Percentiles rank a stretch among this genome's conserved stretches.
phyloP scores from a whole-genome alignment of 345 rosid species.

The Toxicodendron radicans region DNA sequence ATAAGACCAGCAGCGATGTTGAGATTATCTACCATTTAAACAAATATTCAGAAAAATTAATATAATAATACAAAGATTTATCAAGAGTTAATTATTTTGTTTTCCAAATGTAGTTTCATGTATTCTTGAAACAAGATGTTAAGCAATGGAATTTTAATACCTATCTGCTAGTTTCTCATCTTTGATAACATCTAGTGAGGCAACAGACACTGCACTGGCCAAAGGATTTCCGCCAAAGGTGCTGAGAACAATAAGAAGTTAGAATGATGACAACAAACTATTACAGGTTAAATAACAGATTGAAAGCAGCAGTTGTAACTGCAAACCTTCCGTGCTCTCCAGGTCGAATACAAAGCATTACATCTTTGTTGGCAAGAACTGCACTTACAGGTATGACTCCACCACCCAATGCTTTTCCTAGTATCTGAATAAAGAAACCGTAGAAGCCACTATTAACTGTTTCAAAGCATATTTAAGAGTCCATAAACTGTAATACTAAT shows the following conservation, averaged over 20 bases:
- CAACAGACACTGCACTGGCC: slow-evolving; percentile 94
- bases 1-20: neutral
- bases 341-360: slow-evolving; percentile 91
- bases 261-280: slow-evolving; percentile 13
- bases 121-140: neutral
- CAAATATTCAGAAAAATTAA: neutral
- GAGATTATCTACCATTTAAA: too few relatives aligned
- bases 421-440: slow-evolving; percentile 44
- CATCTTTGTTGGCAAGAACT: slow-evolving; percentile 81
- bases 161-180: slow-evolving; percentile 80
- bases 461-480: slow-evolving; percentile 8
- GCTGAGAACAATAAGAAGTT: slow-evolving; percentile 40
- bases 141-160: slow-evolving; percentile 27
- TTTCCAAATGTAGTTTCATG: neutral
- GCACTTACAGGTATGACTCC: slow-evolving; percentile 96
- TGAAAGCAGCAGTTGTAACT: slow-evolving; percentile 4
- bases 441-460: neutral
- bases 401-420: slow-evolving; percentile 98
- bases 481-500: neutral
- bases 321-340: slow-evolving; percentile 95
- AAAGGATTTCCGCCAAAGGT: slow-evolving; percentile 97
- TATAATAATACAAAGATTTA: neutral
- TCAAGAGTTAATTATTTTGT: neutral
- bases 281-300: slow-evolving; percentile 6
- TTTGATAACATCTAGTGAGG: slow-evolving; percentile 74